phyloP scores from a whole-genome alignment of 148 eudicot genomes.

The Linanthus parryae region DNA sequence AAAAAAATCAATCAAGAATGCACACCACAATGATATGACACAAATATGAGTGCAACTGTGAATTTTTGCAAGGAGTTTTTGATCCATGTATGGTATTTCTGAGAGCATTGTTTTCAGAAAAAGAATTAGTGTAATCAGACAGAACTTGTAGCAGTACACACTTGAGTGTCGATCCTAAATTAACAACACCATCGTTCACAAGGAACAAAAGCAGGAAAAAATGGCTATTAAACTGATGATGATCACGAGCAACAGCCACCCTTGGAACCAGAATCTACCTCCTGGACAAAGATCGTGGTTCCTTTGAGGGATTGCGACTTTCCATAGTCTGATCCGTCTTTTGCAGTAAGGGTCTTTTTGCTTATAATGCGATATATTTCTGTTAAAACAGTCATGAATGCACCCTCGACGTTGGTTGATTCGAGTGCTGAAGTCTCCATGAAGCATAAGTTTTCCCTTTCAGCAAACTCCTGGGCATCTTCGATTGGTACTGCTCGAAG shows the following conservation, averaged over 20 bases:
- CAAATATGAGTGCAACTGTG: too few relatives aligned
- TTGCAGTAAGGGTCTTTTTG: slow-evolving; percentile 38
- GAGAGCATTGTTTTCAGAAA: too few relatives aligned
- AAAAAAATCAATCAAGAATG: too few relatives aligned
- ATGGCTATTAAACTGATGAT: too few relatives aligned
- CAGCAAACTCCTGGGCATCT: slow-evolving; percentile 58
- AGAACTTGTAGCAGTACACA: too few relatives aligned
- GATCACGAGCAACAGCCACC: slow-evolving; percentile 13
- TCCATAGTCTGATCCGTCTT: slow-evolving; percentile 9
- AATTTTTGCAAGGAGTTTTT: too few relatives aligned
- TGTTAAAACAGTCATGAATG: slow-evolving; percentile 30
- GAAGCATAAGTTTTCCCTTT: slow-evolving; percentile 46
- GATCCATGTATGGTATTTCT: too few relatives aligned
- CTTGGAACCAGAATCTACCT: slow-evolving; percentile 14
- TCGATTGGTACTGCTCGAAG: slow-evolving; percentile 52
- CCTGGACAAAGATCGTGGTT: slow-evolving; percentile 28
- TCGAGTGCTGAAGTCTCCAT: slow-evolving; percentile 64
- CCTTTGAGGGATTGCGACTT: slow-evolving; percentile 29
- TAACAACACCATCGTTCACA: too few relatives aligned
- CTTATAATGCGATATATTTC: slow-evolving; percentile 37
- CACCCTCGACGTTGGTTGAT: slow-evolving; percentile 46
- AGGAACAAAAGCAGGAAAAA: too few relatives aligned
- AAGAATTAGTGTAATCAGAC: too few relatives aligned
- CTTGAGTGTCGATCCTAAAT: too few relatives aligned
- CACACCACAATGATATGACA: too few relatives aligned